These are phyloP conservation scores for Gloeopeniophorella convolvens DNA, from an alignment of 768 basidiomycete genomes.

Conservation along the genomic window DNA sequence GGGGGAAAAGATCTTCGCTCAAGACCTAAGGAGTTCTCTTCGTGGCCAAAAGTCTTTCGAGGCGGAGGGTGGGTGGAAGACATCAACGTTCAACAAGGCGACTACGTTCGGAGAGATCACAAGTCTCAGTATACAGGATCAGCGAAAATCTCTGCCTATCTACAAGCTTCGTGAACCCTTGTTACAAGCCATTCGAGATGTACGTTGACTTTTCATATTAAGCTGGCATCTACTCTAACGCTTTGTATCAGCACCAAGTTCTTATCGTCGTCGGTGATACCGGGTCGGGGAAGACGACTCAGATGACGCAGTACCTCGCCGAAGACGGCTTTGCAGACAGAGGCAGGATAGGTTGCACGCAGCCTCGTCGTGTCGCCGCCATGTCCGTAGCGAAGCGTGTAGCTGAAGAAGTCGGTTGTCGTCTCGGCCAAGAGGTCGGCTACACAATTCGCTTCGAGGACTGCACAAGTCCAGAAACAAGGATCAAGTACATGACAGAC, in stretches of 20 bases:
- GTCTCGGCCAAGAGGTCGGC: constrained; percentile 95
- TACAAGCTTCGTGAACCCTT: constrained; percentile 90
- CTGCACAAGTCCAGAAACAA: constrained; percentile 96
- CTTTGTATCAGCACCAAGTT: constrained; percentile 71
- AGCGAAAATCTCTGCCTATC: constrained; percentile 85
- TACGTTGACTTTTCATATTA: constrained; percentile 35
- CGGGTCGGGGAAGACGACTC: constrained; percentile 97
- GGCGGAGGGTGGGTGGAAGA: constrained; percentile 79
- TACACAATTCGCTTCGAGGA: constrained; percentile 99
- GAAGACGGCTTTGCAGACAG: constrained; percentile 89
- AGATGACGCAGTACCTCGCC: constrained; percentile 98
- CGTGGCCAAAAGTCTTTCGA: constrained; percentile 80
- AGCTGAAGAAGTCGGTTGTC: constrained; percentile 95
- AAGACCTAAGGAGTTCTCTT: constrained; percentile 78
- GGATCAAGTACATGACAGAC: constrained; percentile 99
- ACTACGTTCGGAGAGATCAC: constrained; percentile 96
- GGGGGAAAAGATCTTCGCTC: constrained; percentile 82
- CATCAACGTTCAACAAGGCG: constrained; percentile 88
- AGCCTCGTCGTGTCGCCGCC: constrained; percentile 97
- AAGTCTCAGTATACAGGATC: constrained; percentile 84
- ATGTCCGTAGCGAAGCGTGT: constrained; percentile 99
- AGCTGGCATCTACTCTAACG: constrained; percentile 19
- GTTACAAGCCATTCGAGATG: constrained; percentile 84
- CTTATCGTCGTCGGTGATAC: constrained; percentile 98
- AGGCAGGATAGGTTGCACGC: constrained; percentile 93